These are phyloP conservation scores for Pestalotiopsis sp. DNA, from an alignment of 2,329 filamentous ascomycete genomes.

Conservation along the genomic window DNA sequence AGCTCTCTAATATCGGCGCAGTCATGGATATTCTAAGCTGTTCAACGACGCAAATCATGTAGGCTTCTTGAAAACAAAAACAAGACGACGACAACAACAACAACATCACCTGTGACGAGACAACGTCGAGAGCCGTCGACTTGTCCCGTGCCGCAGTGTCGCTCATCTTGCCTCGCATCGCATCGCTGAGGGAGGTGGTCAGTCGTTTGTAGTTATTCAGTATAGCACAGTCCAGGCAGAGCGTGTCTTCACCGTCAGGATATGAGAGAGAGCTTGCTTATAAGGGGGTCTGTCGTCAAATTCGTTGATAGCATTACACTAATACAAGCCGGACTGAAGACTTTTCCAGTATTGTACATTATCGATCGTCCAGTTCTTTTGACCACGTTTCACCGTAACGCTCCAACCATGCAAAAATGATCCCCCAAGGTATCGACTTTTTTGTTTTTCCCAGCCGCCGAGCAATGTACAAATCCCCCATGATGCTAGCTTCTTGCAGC, in stretches of 20 bases:
- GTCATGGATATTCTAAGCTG: too few species aligned
- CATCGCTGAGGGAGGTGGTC: too few species aligned
- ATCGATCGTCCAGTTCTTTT: constrained; percentile 20
- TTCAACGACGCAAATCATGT: too few species aligned
- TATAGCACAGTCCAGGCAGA: too few species aligned
- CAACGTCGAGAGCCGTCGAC: too few species aligned
- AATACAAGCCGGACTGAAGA: constrained; percentile 28
- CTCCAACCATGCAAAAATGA: constrained; percentile 34
- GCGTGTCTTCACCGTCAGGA: not conserved
- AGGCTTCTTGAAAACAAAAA: too few species aligned
- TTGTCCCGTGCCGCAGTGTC: too few species aligned
- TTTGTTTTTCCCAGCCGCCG: constrained; percentile 28
- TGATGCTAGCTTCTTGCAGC: constrained; percentile 21
- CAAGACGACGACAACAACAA: too few species aligned
- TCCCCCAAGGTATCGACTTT: constrained; percentile 22
- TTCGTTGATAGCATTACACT: constrained; percentile 30
- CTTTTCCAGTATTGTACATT: constrained; percentile 32
- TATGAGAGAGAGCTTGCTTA: not conserved
- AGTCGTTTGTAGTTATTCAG: too few species aligned
- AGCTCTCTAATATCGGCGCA: too few species aligned
- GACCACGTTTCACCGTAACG: constrained; percentile 27
- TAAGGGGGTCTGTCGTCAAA: constrained; percentile 10
- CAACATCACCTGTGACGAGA: too few species aligned
- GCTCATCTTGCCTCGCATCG: too few species aligned
- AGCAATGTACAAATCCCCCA: constrained; percentile 33